Percentiles rank a stretch among this genome's conserved stretches.
These are phyloP conservation scores for Ogataea naganishii DNA, from an alignment of 805 yeast species.

Conservation along the genomic window DNA sequence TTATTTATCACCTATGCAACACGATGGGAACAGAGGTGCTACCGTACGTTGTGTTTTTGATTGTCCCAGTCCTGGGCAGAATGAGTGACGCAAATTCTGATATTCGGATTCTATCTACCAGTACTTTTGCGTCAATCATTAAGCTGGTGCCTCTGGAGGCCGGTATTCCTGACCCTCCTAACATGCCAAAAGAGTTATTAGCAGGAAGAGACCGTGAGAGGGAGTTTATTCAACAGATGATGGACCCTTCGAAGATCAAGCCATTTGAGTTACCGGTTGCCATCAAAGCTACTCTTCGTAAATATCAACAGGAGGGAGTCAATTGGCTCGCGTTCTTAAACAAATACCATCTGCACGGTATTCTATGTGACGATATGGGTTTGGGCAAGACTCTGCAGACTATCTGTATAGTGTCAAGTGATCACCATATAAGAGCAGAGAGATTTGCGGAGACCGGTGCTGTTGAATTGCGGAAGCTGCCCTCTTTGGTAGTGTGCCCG, in stretches of 20 bases:
- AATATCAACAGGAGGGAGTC: slow-evolving; percentile 97
- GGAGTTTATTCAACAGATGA: slow-evolving; percentile 92
- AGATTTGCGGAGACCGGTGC: slow-evolving; percentile 53
- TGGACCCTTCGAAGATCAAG: slow-evolving; percentile 88
- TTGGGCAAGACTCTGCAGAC: slow-evolving; percentile 96
- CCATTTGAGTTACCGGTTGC: slow-evolving; percentile 85
- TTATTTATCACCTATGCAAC: slow-evolving; percentile 74
- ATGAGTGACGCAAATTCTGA: slow-evolving; percentile 94
- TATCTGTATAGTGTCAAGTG: slow-evolving; percentile 93
- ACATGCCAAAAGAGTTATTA: slow-evolving; percentile 75
- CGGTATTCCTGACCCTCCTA: slow-evolving; percentile 92
- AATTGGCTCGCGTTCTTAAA: slow-evolving; percentile 96
- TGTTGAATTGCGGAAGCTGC: slow-evolving; percentile 63
- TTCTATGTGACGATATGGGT: slow-evolving; percentile 99
- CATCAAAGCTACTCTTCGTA: slow-evolving; percentile 85
- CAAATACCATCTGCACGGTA: slow-evolving; percentile 93
- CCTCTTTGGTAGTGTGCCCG: slow-evolving; percentile 88
- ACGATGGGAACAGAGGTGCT: slow-evolving; percentile 83
- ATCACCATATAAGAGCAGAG: slow-evolving; percentile 77
- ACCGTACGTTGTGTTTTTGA: slow-evolving; percentile 90
- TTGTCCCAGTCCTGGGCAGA: slow-evolving; percentile 93
- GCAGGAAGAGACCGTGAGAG: slow-evolving; percentile 91
- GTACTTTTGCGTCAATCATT: slow-evolving; percentile 93
- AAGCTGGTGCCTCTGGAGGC: slow-evolving; percentile 95
- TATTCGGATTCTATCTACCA: slow-evolving; percentile 84